phyloP scores from a whole-genome alignment of 306 rosid species.

The Cucumis melo region DNA sequence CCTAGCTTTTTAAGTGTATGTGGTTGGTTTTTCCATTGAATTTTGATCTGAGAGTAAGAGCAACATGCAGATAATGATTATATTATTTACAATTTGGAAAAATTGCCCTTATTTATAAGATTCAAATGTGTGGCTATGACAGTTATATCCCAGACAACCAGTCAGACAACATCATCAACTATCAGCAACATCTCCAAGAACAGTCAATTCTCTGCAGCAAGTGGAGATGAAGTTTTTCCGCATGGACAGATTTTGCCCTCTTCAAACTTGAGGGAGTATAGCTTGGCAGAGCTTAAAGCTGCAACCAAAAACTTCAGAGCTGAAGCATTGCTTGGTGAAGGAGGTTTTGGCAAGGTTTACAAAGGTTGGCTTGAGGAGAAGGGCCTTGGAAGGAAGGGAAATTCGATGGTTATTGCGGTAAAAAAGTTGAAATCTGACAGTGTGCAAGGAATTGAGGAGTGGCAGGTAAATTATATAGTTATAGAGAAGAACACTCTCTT shows the following conservation, averaged over 20 bases:
- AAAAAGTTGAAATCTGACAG: slow-evolving; percentile 84
- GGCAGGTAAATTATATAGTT: slow-evolving; percentile 51
- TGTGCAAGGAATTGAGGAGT: slow-evolving; percentile 77
- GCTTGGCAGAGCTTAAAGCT: slow-evolving; percentile 52
- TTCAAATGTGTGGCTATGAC: slow-evolving; percentile 9
- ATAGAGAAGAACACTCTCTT: not conserved
- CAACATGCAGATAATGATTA: not conserved
- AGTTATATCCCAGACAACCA: slow-evolving; percentile 37
- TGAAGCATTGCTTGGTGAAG: slow-evolving; percentile 82
- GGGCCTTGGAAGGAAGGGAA: slow-evolving; percentile 32
- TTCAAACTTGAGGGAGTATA: slow-evolving; percentile 53
- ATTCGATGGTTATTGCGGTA: slow-evolving; percentile 56
- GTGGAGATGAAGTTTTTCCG: slow-evolving; percentile 32
- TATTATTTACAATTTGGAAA: not conserved
- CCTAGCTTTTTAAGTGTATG: too few species aligned
- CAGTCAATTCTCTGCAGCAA: slow-evolving; percentile 51
- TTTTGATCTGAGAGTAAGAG: not conserved
- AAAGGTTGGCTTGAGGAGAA: slow-evolving; percentile 91
- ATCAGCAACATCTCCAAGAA: slow-evolving; percentile 28
- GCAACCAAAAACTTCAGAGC: slow-evolving; percentile 73
- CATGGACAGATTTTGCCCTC: slow-evolving; percentile 61
- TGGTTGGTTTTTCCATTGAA: not conserved
- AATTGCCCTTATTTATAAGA: not conserved
- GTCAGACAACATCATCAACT: slow-evolving; percentile 38
- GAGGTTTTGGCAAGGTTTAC: slow-evolving; percentile 86